These are phyloP conservation scores for Solanum paucissectum DNA, from an alignment of 257 asterid species.

Conservation along the genomic window DNA sequence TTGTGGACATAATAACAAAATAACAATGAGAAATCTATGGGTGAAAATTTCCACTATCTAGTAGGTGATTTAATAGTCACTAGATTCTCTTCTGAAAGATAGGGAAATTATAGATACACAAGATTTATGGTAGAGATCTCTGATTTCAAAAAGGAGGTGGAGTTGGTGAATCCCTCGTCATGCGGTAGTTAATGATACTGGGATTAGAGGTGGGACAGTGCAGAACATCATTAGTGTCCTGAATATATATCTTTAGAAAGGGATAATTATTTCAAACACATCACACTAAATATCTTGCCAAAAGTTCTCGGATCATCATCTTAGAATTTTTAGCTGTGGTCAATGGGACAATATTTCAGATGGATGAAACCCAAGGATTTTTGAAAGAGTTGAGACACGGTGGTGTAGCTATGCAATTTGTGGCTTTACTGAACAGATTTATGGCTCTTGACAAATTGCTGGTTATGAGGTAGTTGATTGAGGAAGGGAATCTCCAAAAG, in stretches of 20 bases:
- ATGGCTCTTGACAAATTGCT: neutral
- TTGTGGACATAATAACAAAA: neutral
- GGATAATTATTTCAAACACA: neutral
- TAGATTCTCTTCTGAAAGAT: neutral
- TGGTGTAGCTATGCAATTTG: neutral
- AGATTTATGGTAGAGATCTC: neutral
- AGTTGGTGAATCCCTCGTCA: neutral
- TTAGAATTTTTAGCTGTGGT: neutral
- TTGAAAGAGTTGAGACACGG: neutral
- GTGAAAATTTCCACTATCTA: neutral
- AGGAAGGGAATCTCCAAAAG: neutral
- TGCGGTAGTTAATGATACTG: neutral
- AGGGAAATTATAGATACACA: neutral
- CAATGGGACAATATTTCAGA: neutral
- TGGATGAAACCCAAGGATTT: neutral
- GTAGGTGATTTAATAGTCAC: neutral
- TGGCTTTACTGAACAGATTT: neutral
- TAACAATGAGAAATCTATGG: neutral
- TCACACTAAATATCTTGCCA: neutral
- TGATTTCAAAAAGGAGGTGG: neutral
- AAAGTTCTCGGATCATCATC: neutral
- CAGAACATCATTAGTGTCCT: neutral
- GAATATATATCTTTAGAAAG: neutral
- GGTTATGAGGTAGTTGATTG: neutral
- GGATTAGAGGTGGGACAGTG: neutral